A percentile compares a stretch with the other conserved stretches of the same genome.
These are phyloP conservation scores for Yamadazyma siamensis DNA, from an alignment of 1,139 yeast genomes.

Conservation along the genomic window DNA sequence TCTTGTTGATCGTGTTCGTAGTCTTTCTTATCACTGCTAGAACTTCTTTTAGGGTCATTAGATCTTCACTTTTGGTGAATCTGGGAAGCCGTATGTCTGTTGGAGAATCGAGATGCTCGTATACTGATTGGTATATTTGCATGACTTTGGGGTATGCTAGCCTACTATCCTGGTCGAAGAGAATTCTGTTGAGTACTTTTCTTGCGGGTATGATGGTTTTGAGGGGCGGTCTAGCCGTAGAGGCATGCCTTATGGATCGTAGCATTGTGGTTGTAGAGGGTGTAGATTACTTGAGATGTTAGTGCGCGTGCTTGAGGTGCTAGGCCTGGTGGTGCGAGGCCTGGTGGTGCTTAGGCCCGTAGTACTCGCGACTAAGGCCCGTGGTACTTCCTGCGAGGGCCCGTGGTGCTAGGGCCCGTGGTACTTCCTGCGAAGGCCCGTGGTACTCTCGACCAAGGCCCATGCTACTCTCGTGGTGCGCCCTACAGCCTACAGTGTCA, in stretches of 20 bases:
- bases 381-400: no score
- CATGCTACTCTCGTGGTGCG: no score
- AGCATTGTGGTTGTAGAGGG: neutral
- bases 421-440: no score
- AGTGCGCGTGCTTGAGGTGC: no score
- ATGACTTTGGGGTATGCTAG: slow-evolving; percentile 51
- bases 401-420: no score
- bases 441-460: no score
- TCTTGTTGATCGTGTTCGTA: slow-evolving; percentile 55
- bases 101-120: slow-evolving; percentile 40
- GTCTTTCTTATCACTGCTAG: slow-evolving; percentile 59
- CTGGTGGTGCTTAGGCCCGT: no score
- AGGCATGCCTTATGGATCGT: neutral
- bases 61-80: slow-evolving; percentile 50
- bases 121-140: slow-evolving; percentile 50
- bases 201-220: slow-evolving; percentile 51
- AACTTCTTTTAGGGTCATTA: slow-evolving; percentile 67
- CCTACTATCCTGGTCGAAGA: slow-evolving; percentile 64
- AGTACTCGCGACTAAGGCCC: no score
- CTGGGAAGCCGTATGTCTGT: slow-evolving; percentile 35
- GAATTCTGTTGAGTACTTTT: slow-evolving; percentile 51
- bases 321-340: no score
- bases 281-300: no score
- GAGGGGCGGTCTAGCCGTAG: slow-evolving; percentile 2
- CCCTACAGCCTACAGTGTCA: no score